Percentiles rank a stretch among this genome's conserved stretches.
Conservation (phyloP, 768 basidiomycete genomes). For the Phanerodontia chrysosporium region DNA sequence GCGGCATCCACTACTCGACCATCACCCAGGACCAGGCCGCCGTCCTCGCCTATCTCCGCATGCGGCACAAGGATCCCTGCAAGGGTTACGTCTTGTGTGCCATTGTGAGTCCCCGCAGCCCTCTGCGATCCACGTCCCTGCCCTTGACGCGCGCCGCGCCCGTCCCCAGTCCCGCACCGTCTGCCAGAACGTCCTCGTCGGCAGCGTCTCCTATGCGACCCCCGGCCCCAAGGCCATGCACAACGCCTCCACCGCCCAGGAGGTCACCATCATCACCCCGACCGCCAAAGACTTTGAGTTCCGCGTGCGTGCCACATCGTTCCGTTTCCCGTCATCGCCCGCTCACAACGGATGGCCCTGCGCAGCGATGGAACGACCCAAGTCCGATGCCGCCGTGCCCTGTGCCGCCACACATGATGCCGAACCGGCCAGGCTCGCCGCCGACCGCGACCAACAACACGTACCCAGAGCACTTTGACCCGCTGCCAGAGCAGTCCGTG, state of each 20-base stretch:
- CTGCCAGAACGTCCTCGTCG: constrained; percentile 69
- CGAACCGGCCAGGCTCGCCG: constrained; percentile 1
- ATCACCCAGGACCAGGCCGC: constrained; percentile 79
- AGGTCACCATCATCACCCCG: constrained; percentile 71
- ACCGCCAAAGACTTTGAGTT: constrained; percentile 34
- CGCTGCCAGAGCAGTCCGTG: constrained; percentile 64
- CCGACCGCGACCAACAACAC: constrained; percentile 2
- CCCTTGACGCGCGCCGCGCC: not conserved
- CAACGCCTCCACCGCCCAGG: constrained; percentile 79
- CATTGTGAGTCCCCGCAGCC: constrained; percentile 47
- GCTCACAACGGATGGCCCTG: not conserved
- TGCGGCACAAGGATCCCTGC: constrained; percentile 76
- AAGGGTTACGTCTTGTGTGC: constrained; percentile 73
- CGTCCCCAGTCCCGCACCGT: constrained; percentile 60
- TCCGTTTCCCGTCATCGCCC: not conserved
- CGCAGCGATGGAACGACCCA: constrained; percentile 32
- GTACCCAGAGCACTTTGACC: constrained; percentile 47
- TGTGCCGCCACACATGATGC: constrained; percentile 21
- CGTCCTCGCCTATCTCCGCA: constrained; percentile 69
- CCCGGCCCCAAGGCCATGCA: constrained; percentile 74
- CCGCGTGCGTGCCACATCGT: constrained; percentile 24
- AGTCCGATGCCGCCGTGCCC: constrained; percentile 31
- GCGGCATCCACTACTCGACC: constrained; percentile 70
- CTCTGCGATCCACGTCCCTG: constrained; percentile 3
- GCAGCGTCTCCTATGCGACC: constrained; percentile 74